Evolutionary conservation across 108 stramenopile species (phyloP).

Genomic region (Stephanodiscus minutulus): DNA sequence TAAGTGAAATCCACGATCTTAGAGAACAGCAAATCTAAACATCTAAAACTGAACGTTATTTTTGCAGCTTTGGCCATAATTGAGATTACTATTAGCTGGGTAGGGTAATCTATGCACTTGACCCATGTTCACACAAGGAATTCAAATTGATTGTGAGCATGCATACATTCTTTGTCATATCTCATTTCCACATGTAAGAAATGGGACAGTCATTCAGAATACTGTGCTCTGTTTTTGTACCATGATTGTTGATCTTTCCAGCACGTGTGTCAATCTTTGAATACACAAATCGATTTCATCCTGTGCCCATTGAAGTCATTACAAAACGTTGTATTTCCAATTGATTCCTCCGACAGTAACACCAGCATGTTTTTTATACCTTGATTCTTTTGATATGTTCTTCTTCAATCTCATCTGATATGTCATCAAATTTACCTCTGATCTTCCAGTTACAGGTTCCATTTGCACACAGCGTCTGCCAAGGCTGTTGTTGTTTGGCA

Average conservation of each 20-base stretch:
- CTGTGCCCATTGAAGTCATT: slow-evolving; percentile 17
- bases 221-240: background rate
- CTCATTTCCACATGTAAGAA: slow-evolving; percentile 15
- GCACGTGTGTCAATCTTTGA: background rate
- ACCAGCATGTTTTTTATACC: background rate
- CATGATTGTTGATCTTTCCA: background rate
- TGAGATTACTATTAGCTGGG: no score
- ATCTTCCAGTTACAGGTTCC: slow-evolving; percentile 85
- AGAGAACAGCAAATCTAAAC: no score
- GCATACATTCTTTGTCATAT: slow-evolving; percentile 23
- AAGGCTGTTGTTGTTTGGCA: slow-evolving; percentile 38
- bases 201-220: slow-evolving; percentile 34
- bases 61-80: no score
- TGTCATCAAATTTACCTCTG: slow-evolving; percentile 75
- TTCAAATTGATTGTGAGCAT: no score
- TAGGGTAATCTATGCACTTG: no score
- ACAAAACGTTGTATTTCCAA: background rate
- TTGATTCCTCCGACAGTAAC: background rate
- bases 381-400: slow-evolving; percentile 18
- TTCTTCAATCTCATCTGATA: slow-evolving; percentile 46
- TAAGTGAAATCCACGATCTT: no score
- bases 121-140: no score
- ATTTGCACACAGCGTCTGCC: slow-evolving; percentile 68
- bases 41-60: no score
- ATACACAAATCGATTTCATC: slow-evolving; percentile 17